These are phyloP conservation scores for Fusarium liriodendri DNA, from an alignment of 2,329 filamentous ascomycete genomes.

Conservation along the genomic window DNA sequence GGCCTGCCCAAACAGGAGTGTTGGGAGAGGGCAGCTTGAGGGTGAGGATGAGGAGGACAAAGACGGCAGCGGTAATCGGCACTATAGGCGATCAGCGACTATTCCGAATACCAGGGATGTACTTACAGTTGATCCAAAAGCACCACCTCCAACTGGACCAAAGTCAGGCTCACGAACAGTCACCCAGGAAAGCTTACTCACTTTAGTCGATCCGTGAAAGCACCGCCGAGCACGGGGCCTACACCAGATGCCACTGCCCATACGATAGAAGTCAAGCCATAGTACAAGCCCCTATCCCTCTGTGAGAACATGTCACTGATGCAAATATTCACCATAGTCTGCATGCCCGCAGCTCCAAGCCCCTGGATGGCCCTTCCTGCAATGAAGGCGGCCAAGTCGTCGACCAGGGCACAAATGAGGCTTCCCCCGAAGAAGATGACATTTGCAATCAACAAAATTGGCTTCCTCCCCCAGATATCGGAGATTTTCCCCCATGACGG, in stretches of 20 bases:
- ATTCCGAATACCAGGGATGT: fast-evolving
- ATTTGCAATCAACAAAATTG: slow-evolving; percentile 60
- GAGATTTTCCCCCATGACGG: slow-evolving; percentile 77
- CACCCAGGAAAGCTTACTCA: slow-evolving; percentile 45
- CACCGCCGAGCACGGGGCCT: slow-evolving; percentile 74
- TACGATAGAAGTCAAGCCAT: slow-evolving; percentile 73
- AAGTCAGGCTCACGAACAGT: background rate
- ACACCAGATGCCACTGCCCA: slow-evolving; percentile 74
- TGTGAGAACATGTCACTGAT: slow-evolving; percentile 65
- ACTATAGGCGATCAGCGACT: slow-evolving; percentile 41
- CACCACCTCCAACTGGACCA: slow-evolving; percentile 56
- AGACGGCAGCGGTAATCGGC: slow-evolving; percentile 64
- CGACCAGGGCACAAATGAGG: slow-evolving; percentile 59
- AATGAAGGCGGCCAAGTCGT: slow-evolving; percentile 55
- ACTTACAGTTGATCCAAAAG: slow-evolving; percentile 63
- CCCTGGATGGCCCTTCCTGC: slow-evolving; percentile 61
- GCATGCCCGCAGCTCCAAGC: slow-evolving; percentile 62
- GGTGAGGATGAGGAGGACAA: slow-evolving; percentile 69
- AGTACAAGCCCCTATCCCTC: slow-evolving; percentile 58
- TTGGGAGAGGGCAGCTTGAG: slow-evolving; percentile 75
- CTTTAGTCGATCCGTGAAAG: slow-evolving; percentile 69
- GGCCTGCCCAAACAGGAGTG: slow-evolving; percentile 70
- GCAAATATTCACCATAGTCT: slow-evolving; percentile 64
- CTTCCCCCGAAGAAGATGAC: slow-evolving; percentile 64
- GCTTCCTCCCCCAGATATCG: slow-evolving; percentile 69